phyloP scores from a whole-genome alignment of 2,329 filamentous ascomycete species.

The Calcarisporium arbuscula region DNA sequence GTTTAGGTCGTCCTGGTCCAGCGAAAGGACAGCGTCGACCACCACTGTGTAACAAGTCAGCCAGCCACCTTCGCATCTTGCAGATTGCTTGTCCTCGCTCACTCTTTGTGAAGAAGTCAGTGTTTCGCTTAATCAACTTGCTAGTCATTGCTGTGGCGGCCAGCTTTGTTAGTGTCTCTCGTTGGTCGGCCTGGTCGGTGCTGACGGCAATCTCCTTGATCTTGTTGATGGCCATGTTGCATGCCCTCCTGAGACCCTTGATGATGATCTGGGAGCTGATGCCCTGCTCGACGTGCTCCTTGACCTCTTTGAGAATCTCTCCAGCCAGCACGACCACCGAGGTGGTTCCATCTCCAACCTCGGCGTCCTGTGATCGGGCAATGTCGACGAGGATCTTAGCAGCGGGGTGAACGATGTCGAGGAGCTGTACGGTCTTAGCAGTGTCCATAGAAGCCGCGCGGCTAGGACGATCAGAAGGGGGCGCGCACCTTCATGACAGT shows the following conservation, averaged over 20 bases:
- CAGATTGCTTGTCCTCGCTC: conserved; percentile 11
- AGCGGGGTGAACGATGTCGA: conserved; percentile 97
- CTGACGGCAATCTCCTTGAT: conserved; percentile 94
- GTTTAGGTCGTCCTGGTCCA: conserved; percentile 95
- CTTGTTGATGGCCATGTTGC: conserved; percentile 92
- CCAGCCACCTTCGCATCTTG: conserved; percentile 5
- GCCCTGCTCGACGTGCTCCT: conserved; percentile 92
- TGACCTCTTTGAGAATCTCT: conserved; percentile 94
- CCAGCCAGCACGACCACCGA: conserved; percentile 97
- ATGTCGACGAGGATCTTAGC: conserved; percentile 97
- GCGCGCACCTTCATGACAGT: conserved; percentile 89
- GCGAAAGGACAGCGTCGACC: conserved; percentile 88
- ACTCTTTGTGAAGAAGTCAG: conserved; percentile 97
- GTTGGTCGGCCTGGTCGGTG: conserved; percentile 74
- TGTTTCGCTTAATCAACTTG: conserved; percentile 97
- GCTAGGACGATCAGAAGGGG: neutral
- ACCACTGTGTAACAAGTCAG: conserved; percentile 64
- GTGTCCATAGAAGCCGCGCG: neutral
- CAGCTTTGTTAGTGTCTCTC: conserved; percentile 82
- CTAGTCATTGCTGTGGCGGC: conserved; percentile 98
- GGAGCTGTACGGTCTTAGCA: conserved; percentile 52
- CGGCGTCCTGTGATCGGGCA: conserved; percentile 95
- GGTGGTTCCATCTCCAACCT: conserved; percentile 96
- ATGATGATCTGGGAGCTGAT: conserved; percentile 97
- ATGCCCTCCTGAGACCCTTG: conserved; percentile 86